phyloP scores from a whole-genome alignment of 257 asterid genomes.

The Rhazya stricta region DNA sequence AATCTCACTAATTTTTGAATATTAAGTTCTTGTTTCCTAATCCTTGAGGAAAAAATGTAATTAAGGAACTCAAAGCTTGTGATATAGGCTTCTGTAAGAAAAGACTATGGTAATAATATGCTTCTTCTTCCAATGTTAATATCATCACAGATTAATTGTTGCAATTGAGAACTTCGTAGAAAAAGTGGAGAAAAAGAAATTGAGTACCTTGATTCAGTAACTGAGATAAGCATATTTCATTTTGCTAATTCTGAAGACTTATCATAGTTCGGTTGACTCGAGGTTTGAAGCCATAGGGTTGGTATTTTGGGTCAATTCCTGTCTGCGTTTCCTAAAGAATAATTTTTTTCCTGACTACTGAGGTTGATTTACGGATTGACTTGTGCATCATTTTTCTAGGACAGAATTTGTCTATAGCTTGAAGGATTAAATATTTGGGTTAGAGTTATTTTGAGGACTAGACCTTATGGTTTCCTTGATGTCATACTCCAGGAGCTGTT shows the following conservation, averaged over 20 bases:
- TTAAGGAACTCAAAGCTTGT: no score
- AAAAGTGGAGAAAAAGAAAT: neutral
- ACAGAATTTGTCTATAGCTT: neutral
- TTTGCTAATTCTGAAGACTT: no score
- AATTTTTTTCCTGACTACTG: neutral
- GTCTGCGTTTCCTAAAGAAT: neutral
- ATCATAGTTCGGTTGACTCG: neutral
- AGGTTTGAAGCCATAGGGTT: neutral
- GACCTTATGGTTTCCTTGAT: neutral
- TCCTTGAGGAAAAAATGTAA: no score
- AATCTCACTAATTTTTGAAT: no score
- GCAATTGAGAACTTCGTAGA: neutral
- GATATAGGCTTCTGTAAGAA: no score
- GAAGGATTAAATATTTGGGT: neutral
- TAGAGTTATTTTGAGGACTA: neutral
- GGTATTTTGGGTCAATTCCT: neutral
- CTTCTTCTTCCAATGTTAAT: no score
- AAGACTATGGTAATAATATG: no score
- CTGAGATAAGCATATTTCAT: neutral
- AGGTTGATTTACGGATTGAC: neutral
- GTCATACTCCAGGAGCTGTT: neutral
- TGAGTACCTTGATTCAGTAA: neutral
- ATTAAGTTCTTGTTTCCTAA: no score
- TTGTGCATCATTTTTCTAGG: neutral
- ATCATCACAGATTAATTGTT: no score